Conservation (phyloP, 352 stramenopile genomes). For the Aphanomyces cochlioides region DNA sequence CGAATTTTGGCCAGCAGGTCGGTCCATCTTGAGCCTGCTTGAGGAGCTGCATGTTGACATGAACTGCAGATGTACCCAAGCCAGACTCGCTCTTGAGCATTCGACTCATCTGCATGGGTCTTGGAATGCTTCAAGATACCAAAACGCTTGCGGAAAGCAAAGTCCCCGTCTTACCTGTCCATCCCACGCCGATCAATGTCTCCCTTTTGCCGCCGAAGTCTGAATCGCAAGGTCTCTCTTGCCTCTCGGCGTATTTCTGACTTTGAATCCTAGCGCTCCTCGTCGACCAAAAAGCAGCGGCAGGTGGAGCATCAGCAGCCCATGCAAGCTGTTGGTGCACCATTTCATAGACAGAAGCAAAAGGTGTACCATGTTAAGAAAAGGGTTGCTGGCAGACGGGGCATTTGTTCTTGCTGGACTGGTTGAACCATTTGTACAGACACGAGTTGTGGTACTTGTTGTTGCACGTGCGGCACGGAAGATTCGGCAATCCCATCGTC, state of each 20-base stretch:
- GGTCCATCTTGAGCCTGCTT: constrained; percentile 12
- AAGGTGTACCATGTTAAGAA: constrained; percentile 38
- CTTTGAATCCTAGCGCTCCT: no score
- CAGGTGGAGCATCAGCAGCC: not conserved
- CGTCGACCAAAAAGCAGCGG: no score
- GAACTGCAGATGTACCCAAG: constrained; percentile 42
- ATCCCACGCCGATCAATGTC: constrained; percentile 95
- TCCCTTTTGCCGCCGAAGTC: constrained; percentile 63
- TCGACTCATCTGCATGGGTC: constrained; percentile 93
- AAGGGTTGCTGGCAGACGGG: constrained; percentile 90
- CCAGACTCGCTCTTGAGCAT: constrained; percentile 61
- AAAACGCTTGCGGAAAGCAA: constrained; percentile 78
- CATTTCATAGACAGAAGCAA: constrained; percentile 12
- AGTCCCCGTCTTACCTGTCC: constrained; percentile 90
- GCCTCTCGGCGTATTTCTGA: no score
- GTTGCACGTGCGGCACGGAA: constrained; percentile 88
- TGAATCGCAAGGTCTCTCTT: not conserved
- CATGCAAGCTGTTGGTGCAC: constrained; percentile 8
- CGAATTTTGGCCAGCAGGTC: constrained; percentile 61
- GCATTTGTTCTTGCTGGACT: constrained; percentile 92
- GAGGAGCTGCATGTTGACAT: not conserved
- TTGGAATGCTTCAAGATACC: constrained; percentile 87
- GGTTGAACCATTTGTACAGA: constrained; percentile 93
- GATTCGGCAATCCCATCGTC: constrained; percentile 82
- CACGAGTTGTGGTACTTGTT: constrained; percentile 93